phyloP scores from a whole-genome alignment of 2,329 filamentous ascomycete species.

The Parastagonospora nodorum region DNA sequence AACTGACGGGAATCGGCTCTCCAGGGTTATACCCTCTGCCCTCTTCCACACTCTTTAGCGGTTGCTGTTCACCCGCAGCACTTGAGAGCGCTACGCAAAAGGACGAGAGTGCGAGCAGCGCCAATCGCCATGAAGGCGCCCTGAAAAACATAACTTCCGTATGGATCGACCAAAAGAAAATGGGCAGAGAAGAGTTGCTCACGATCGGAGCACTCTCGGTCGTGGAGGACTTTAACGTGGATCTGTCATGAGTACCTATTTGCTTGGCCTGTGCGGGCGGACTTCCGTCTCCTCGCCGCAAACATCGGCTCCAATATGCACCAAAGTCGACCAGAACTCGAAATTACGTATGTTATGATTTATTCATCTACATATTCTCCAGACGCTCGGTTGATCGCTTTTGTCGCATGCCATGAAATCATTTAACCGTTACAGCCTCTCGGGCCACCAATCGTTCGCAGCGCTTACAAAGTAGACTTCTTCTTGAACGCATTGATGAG shows the following conservation, averaged over 20 bases:
- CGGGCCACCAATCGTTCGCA: neutral
- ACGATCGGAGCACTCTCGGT: too few species aligned
- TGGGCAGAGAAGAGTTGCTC: neutral
- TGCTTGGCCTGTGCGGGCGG: too few species aligned
- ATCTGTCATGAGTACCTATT: too few species aligned
- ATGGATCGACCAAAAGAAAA: neutral
- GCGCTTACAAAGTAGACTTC: constrained; percentile 55
- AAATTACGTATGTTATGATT: neutral
- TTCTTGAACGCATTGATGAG: constrained; percentile 93
- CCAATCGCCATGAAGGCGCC: constrained; percentile 17
- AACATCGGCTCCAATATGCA: too few species aligned
- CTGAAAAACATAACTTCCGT: neutral
- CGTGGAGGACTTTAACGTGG: too few species aligned
- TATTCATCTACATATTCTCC: constrained; percentile 5
- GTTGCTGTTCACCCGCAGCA: constrained; percentile 50
- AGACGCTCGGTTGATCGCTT: constrained; percentile 3
- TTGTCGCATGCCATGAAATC: constrained; percentile 12
- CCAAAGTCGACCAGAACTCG: too few species aligned
- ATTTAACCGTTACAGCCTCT: constrained; percentile 1
- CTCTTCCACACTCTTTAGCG: constrained; percentile 40
- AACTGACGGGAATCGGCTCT: constrained; percentile 57
- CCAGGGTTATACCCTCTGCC: constrained; percentile 54
- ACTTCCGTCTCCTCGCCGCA: too few species aligned
- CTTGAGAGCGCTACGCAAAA: constrained; percentile 43
- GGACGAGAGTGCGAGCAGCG: constrained; percentile 31